A percentile compares a stretch with the other conserved stretches of the same genome.
Conservation (phyloP, 257 asterid species). For the Cordia subcordata region DNA sequence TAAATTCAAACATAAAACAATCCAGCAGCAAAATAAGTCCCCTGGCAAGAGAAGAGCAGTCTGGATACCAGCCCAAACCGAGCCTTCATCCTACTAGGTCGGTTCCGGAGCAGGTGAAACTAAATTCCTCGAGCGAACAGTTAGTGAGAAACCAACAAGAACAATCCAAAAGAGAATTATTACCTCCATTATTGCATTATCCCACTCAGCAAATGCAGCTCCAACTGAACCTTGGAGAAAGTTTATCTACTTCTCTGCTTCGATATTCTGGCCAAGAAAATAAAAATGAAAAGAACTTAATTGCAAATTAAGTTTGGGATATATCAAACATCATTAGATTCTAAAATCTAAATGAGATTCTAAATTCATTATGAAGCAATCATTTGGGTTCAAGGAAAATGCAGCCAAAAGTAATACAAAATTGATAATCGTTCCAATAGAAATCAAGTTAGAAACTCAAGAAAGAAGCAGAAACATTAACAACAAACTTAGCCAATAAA, state of each 20-base stretch:
- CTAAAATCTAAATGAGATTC: background rate
- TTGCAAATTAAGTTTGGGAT: background rate
- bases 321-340: background rate
- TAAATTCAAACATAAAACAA: too few species aligned
- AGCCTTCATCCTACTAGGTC: too few species aligned
- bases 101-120: too few species aligned
- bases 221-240: constrained; percentile 95
- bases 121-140: background rate
- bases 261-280: constrained; percentile 54
- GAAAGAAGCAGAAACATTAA: too few species aligned
- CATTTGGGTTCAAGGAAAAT: background rate
- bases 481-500: background rate
- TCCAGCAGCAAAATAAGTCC: too few species aligned
- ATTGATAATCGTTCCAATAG: too few species aligned
- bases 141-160: constrained; percentile 3
- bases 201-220: constrained; percentile 95
- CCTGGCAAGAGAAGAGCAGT: background rate
- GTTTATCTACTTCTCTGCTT: constrained; percentile 90
- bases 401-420: background rate
- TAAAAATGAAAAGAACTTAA: constrained; percentile 16
- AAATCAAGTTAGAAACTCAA: too few species aligned
- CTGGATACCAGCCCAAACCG: background rate
- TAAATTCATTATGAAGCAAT: background rate
- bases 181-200: constrained; percentile 93
- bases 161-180: constrained; percentile 3